Conservation (phyloP, 2,329 filamentous ascomycete species). For the Exophiala oligosperma region DNA sequence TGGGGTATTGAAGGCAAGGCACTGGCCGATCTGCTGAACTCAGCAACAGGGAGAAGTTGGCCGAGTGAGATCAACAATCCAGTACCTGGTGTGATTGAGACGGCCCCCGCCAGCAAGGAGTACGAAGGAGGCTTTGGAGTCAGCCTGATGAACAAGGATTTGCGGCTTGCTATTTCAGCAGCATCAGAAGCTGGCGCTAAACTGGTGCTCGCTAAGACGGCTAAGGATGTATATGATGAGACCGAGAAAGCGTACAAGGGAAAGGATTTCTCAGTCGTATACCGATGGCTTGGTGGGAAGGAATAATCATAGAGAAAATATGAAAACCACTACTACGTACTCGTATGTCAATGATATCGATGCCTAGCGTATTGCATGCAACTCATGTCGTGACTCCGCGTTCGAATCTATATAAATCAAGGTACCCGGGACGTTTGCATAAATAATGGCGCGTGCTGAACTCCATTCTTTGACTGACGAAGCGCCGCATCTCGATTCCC, state of each 20-base stretch:
- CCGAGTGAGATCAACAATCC: slow-evolving; percentile 95
- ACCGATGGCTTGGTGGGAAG: slow-evolving; percentile 41
- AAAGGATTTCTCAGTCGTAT: slow-evolving; percentile 80
- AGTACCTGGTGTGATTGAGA: slow-evolving; percentile 77
- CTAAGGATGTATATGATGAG: slow-evolving; percentile 66
- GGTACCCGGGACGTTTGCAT: no score
- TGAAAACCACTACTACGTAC: no score
- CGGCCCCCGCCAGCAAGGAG: slow-evolving; percentile 71
- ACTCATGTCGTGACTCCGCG: background rate
- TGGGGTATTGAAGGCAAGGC: slow-evolving; percentile 65
- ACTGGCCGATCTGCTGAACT: slow-evolving; percentile 84
- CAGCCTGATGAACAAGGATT: slow-evolving; percentile 76
- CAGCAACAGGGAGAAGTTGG: slow-evolving; percentile 93
- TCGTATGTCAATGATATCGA: background rate
- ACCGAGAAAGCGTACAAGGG: slow-evolving; percentile 65
- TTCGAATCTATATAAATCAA: background rate
- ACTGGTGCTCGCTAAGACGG: slow-evolving; percentile 64
- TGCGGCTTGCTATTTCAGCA: slow-evolving; percentile 70
- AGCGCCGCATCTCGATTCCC: background rate
- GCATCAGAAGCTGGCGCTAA: slow-evolving; percentile 66
- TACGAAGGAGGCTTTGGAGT: slow-evolving; percentile 79
- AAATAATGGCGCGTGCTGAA: no score
- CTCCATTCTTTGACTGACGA: no score
- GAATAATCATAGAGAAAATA: slow-evolving; percentile 11
- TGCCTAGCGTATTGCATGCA: background rate